phyloP scores from a whole-genome alignment of 352 stramenopile genomes.

The Globisporangium uncinulatum region DNA sequence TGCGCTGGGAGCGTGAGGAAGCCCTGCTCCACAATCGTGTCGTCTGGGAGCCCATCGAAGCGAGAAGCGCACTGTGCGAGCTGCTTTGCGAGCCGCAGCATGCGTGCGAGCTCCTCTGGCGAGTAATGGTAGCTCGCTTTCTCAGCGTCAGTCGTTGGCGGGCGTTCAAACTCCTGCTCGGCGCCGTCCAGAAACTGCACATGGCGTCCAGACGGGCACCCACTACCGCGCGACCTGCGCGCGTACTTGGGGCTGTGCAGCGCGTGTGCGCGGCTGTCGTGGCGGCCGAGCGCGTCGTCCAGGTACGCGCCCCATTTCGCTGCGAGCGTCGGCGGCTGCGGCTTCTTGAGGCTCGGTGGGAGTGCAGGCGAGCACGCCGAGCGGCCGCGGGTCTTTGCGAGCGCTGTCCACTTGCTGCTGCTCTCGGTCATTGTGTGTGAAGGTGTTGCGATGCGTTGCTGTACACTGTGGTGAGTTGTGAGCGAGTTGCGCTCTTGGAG shows the following conservation, averaged over 20 bases:
- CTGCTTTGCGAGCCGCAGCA: slow-evolving; percentile 47
- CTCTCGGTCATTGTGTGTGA: too few species aligned
- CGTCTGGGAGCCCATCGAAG: slow-evolving; percentile 38
- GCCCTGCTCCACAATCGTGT: slow-evolving; percentile 68
- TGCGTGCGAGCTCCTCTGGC: slow-evolving; percentile 40
- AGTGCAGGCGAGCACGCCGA: slow-evolving; percentile 17
- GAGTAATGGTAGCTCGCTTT: slow-evolving; percentile 57
- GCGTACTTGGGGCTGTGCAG: neutral
- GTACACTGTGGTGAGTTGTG: too few species aligned
- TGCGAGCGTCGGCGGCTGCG: slow-evolving; percentile 25
- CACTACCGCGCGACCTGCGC: slow-evolving; percentile 9
- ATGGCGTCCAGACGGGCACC: slow-evolving; percentile 17
- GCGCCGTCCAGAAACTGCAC: slow-evolving; percentile 44
- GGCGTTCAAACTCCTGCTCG: slow-evolving; percentile 32
- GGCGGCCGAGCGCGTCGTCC: slow-evolving; percentile 31
- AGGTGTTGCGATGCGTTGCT: too few species aligned
- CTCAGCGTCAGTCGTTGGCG: slow-evolving; percentile 35
- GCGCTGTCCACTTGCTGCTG: slow-evolving; percentile 1
- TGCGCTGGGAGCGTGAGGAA: slow-evolving; percentile 47
- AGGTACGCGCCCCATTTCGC: slow-evolving; percentile 56
- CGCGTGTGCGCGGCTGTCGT: slow-evolving; percentile 18
- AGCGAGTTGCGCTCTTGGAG: too few species aligned
- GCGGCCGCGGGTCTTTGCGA: slow-evolving; percentile 5
- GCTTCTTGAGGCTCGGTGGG: slow-evolving; percentile 53
- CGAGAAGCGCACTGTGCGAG: slow-evolving; percentile 35